Evolutionary conservation across 768 basidiomycete species (phyloP).

Genomic region (Psilocybe cyanescens): DNA sequence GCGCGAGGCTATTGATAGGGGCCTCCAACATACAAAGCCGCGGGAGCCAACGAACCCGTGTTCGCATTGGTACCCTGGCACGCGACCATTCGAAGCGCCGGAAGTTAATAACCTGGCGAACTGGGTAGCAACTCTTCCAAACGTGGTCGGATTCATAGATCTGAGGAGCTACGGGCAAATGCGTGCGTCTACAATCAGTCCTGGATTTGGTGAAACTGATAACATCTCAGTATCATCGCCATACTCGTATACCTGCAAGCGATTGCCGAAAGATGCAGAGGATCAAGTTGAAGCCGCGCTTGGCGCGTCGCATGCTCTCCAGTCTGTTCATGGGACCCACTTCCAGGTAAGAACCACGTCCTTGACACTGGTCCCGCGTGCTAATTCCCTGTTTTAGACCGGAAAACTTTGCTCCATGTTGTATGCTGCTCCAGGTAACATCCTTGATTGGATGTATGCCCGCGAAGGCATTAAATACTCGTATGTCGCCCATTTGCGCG

Average conservation of each 20-base stretch:
- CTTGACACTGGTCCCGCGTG: neutral
- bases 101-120: constrained; percentile 79
- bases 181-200: constrained; percentile 46
- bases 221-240: constrained; percentile 69
- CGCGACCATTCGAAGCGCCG: constrained; percentile 72
- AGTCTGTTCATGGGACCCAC: constrained; percentile 52
- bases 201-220: neutral
- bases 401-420: constrained; percentile 34
- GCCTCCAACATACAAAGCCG: constrained; percentile 18
- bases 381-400: constrained; percentile 10
- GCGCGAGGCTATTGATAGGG: constrained; percentile 29
- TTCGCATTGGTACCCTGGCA: constrained; percentile 77
- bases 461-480: constrained; percentile 35
- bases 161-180: constrained; percentile 85
- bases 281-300: constrained; percentile 74
- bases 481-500: constrained; percentile 36
- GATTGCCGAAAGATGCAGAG: constrained; percentile 69
- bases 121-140: constrained; percentile 56
- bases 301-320: constrained; percentile 64
- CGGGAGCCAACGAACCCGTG: constrained; percentile 55
- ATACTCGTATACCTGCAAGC: constrained; percentile 72
- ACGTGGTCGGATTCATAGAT: constrained; percentile 71
- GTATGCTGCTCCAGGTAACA: constrained; percentile 39
- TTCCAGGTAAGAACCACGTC: constrained; percentile 46
- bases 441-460: constrained; percentile 41